A percentile compares a stretch with the other conserved stretches of the same genome.
Evolutionary conservation across 2,329 filamentous ascomycete genomes (phyloP).

Genomic region (Davidsoniella virescens): DNA sequence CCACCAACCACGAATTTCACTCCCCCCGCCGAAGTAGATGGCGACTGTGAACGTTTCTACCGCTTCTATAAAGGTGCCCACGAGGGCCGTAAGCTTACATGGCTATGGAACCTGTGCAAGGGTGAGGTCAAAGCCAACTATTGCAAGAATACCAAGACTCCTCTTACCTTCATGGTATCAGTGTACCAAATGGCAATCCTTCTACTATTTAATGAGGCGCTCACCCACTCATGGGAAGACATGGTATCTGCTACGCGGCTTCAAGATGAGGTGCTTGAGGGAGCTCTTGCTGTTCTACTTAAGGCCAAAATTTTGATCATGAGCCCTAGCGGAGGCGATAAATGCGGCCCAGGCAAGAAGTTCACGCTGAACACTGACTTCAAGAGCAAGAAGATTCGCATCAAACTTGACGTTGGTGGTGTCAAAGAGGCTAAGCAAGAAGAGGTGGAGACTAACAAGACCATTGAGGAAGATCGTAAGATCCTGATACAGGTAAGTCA

Average conservation of each 20-base stretch:
- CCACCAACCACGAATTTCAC: constrained; percentile 78
- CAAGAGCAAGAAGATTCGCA: constrained; percentile 95
- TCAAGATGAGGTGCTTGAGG: constrained; percentile 67
- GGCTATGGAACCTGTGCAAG: constrained; percentile 97
- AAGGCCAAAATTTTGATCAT: constrained; percentile 82
- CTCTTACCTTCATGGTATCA: constrained; percentile 93
- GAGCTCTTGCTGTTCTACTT: constrained; percentile 68
- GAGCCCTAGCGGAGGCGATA: constrained; percentile 49
- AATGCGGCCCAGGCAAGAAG: constrained; percentile 59
- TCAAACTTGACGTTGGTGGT: constrained; percentile 89
- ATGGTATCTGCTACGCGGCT: constrained; percentile 70
- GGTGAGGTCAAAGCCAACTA: constrained; percentile 92
- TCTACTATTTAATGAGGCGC: constrained; percentile 83
- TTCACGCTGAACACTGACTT: constrained; percentile 87
- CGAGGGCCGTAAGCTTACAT: constrained; percentile 87
- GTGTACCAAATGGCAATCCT: constrained; percentile 97
- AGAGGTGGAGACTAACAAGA: constrained; percentile 95
- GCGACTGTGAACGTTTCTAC: constrained; percentile 77
- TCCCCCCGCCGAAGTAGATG: constrained; percentile 67
- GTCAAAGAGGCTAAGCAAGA: constrained; percentile 95
- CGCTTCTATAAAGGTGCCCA: constrained; percentile 95
- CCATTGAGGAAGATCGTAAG: constrained; percentile 95
- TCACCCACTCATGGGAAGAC: constrained; percentile 72
- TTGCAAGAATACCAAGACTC: constrained; percentile 73
- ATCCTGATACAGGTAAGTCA: constrained; percentile 76